Evolutionary conservation across 257 asterid genomes (phyloP), one percentile per base, ranked within the genome.

Genomic region (Coffea canephora): DNA sequence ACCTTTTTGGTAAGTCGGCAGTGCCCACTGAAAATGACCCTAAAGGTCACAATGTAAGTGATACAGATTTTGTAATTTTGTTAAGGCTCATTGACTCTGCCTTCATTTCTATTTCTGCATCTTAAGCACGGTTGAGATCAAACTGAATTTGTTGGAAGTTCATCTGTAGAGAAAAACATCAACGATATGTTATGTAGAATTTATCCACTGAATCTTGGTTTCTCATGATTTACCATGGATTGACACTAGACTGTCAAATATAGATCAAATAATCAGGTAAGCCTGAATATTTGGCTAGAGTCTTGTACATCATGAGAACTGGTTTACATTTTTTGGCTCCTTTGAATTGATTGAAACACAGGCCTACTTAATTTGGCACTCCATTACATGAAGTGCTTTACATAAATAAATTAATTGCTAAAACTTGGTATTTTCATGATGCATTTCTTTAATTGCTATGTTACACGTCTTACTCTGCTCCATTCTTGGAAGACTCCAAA

Each of bases 401-500:
- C 43, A 39, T 19, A 77, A 25, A 71, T 43, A 5, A 5, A 10
- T 19, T 27, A n/a, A 59, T 15, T 11, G 46, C 54, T 70, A n/a
- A 41, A 71, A 71, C 50, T 71, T 23, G 62, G 23, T 46, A 18
- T 45, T 67, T 52, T 39, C 1, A 31, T 8, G 25, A 9, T 50
- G 10, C 34, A 15, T 64, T 72, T 10, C 50, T 49, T 73, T 39
- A 8, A 49, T 69, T 68, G 11, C 48, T 36, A 19, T 59, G 19
- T 59, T 0, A 64, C 14, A 50, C 69, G 1, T 23, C 55, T 48
- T 41, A 68, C 72, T 72, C 48, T 65, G 74, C 76, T 78, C 39
- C 77, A 66, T 67, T 70, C 14, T 76, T 65, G 18, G 36, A 39
- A 15, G 70, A 59, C 62, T 83, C 68, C 2, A 55, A 45, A 50